phyloP scores from a whole-genome alignment of 345 rosid species.

The Citropsis articulata region DNA sequence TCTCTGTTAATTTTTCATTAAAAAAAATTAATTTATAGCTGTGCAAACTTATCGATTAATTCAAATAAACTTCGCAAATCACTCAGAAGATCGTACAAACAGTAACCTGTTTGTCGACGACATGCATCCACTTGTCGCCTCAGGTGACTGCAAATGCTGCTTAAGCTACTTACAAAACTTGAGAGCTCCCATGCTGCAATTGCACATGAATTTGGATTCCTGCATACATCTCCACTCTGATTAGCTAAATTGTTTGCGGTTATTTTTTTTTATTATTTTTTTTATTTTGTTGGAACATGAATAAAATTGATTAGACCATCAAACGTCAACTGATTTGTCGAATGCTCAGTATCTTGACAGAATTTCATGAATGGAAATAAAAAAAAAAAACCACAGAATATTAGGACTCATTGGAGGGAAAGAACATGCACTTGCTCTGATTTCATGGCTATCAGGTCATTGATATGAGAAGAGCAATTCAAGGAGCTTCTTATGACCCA shows the following conservation, averaged over 20 bases:
- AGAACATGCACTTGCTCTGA: conserved; percentile 63
- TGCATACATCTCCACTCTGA: conserved; percentile 18
- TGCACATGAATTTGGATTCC: conserved; percentile 33
- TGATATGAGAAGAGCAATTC: conserved; percentile 53
- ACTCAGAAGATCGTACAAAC: conserved; percentile 3
- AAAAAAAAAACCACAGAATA: conserved; percentile 4
- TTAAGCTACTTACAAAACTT: conserved; percentile 48
- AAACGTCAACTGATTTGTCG: background rate
- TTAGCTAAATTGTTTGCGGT: background rate
- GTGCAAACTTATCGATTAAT: background rate
- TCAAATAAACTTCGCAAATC: conserved; percentile 2
- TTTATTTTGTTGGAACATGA: background rate
- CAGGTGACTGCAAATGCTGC: conserved; percentile 38
- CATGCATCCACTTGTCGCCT: conserved; percentile 51
- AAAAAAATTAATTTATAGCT: background rate
- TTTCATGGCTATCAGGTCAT: conserved; percentile 38
- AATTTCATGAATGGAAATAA: background rate
- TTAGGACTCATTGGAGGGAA: conserved; percentile 25
- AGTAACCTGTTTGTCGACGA: conserved; percentile 52
- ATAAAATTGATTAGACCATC: background rate
- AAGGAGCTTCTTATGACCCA: conserved; percentile 58
- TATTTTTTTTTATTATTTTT: background rate
- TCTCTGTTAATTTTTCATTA: conserved; percentile 41
- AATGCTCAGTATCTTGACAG: background rate
- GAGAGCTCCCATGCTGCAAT: conserved; percentile 66